These are phyloP conservation scores for Kurtzmaniella fragi DNA, from an alignment of 805 yeast genomes.

Conservation along the genomic window DNA sequence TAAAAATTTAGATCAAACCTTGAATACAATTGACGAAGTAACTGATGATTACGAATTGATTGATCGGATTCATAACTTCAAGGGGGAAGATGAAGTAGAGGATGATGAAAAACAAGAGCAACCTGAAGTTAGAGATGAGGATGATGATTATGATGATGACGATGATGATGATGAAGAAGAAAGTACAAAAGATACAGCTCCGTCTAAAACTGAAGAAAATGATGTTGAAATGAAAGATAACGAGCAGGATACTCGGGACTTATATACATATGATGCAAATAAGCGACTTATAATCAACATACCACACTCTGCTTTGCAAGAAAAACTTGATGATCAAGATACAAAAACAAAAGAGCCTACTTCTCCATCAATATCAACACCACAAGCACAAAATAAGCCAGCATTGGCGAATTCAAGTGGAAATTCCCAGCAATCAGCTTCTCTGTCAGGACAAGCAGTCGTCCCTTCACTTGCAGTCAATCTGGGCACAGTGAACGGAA, in stretches of 20 bases:
- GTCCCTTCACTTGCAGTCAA: background rate
- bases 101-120: constrained; percentile 4
- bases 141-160: constrained; percentile 27
- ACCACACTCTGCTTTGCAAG: constrained; percentile 23
- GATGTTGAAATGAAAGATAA: constrained; percentile 7
- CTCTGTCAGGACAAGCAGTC: background rate
- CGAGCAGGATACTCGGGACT: constrained; percentile 4
- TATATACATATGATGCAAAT: constrained; percentile 3
- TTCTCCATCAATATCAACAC: constrained; percentile 5
- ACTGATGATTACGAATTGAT: constrained; percentile 31
- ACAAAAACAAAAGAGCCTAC: constrained; percentile 5
- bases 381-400: constrained; percentile 14
- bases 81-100: constrained; percentile 8
- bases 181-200: constrained; percentile 17
- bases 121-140: constrained; percentile 25
- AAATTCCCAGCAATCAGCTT: too few relatives aligned
- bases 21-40: constrained; percentile 23
- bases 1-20: constrained; percentile 15
- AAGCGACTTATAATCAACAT: constrained; percentile 27
- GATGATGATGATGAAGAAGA: constrained; percentile 24
- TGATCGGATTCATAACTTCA: constrained; percentile 24
- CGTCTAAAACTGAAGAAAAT: constrained; percentile 8
- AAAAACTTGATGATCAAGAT: background rate
- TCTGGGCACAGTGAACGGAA: constrained; percentile 5
- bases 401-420: too few relatives aligned